Conservation (phyloP, 2,329 filamentous ascomycete genomes). For the Talaromyces sp. region DNA sequence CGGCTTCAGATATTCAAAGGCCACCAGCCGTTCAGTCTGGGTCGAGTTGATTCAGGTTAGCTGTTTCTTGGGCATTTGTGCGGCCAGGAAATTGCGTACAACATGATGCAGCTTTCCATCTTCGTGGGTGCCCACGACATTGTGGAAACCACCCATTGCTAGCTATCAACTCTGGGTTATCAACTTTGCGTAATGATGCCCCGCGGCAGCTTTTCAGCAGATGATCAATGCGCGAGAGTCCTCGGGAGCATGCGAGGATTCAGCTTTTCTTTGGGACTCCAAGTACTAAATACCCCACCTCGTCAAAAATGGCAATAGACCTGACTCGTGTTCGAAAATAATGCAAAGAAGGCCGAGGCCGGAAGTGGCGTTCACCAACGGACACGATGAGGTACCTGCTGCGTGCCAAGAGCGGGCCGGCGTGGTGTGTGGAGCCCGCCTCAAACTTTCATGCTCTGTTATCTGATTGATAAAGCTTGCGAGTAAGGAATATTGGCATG, state of each 20-base stretch:
- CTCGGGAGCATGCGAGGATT: background rate
- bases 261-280: background rate
- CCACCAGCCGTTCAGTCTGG: conserved; percentile 35
- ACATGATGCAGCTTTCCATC: conserved; percentile 9
- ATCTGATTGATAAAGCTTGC: too few relatives aligned
- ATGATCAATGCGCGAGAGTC: background rate
- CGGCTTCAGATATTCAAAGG: conserved; percentile 35
- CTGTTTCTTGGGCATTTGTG: background rate
- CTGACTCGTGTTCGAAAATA: background rate
- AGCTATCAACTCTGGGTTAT: background rate
- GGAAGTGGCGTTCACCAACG: background rate
- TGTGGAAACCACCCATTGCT: conserved; percentile 8
- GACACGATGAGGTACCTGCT: background rate
- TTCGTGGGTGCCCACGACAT: conserved; percentile 10
- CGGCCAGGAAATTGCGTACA: background rate
- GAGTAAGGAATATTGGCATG: background rate
- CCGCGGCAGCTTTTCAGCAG: background rate
- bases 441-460: background rate
- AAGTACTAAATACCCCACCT: background rate
- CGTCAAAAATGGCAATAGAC: background rate
- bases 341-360: background rate
- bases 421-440: background rate
- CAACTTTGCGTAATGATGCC: background rate
- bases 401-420: background rate
- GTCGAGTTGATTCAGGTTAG: background rate